Base-by-base conservation (phyloP, 139 green algal species). In the Picochlorum sp. region DNA sequence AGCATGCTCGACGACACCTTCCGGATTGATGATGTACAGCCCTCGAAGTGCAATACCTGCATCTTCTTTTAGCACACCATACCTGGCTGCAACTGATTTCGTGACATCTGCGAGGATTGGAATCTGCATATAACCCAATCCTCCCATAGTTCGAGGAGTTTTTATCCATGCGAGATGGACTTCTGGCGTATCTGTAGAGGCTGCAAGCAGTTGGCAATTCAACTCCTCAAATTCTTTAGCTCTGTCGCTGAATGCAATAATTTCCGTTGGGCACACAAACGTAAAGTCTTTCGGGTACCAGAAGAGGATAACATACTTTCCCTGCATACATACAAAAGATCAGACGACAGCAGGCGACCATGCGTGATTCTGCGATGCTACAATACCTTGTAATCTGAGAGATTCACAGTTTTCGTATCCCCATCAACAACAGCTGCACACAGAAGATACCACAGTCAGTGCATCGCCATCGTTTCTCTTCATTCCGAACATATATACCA, bases 1-100 rank as follows among this genome's bases (percentile, higher is more conserved):
- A 18, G 84, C 65, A 72, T 98, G 92, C 78, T 97, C 85, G 44
- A 98, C 69, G 10, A 95, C 70, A 26, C 93, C 93, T 77, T 83
- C 64, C 2, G 75, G 85, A 77, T 94, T 90, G 67, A 96, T 95
- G 73, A 96, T 89, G 83, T 90, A 96, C 23, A 95, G 73, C 7
- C 88, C 89, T 28, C 89, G 84, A 63, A 93, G 74, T 31, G 87
- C 87, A 57, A 94, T 84, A 45, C 86, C 85, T 13, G 68, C 62
- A 18, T 89, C 76, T 61, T 84, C 63, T 34, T 87, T 80, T 60
- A 95, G 74, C 52, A 88, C 81, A 15, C 86, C 83, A 67, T 91
- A 91, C 13, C 72, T 72, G 3, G 75, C 75, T 15, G 79, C 60
- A 45, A 86, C 75, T 34, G 63, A 61, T 78, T 92, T 91, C 45